A percentile compares a stretch with the other conserved stretches of the same genome.
These are phyloP conservation scores for Metarhizium anisopliae DNA, from an alignment of 2,329 filamentous ascomycete species.

Conservation along the genomic window DNA sequence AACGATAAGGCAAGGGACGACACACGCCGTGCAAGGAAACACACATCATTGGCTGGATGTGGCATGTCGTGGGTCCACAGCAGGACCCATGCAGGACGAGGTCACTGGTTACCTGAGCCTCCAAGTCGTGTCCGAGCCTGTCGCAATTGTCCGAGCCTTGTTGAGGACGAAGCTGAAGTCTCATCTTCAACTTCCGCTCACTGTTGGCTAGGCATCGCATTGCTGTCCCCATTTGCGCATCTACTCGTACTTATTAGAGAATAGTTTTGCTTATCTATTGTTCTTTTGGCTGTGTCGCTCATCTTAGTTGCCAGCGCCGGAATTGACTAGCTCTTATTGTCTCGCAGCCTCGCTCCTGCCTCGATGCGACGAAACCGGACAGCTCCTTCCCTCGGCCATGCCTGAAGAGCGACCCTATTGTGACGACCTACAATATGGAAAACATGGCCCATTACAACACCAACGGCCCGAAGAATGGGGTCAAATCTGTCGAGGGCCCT, in stretches of 20 bases:
- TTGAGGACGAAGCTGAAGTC: neutral
- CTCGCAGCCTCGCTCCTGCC: slow-evolving; percentile 7
- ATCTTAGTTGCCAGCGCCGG: neutral
- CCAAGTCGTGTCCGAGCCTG: neutral
- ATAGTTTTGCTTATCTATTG: neutral
- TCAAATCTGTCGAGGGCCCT: slow-evolving; percentile 15
- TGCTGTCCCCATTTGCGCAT: neutral
- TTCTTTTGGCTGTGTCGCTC: neutral
- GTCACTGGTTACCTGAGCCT: neutral
- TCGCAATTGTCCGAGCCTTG: neutral
- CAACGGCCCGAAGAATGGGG: slow-evolving; percentile 26
- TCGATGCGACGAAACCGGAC: slow-evolving; percentile 18
- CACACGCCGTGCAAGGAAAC: slow-evolving; percentile 14
- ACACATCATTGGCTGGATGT: slow-evolving; percentile 6
- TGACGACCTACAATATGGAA: slow-evolving; percentile 20
- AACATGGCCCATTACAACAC: slow-evolving; percentile 20
- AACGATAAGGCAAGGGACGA: slow-evolving; percentile 17
- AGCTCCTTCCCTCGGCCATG: slow-evolving; percentile 21
- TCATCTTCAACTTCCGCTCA: neutral
- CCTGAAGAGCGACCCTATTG: slow-evolving; percentile 17
- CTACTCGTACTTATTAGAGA: neutral
- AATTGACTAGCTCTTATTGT: slow-evolving; percentile 3
- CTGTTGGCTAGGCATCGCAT: neutral
- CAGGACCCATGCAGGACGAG: neutral
- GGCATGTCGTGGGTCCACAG: neutral